These are phyloP conservation scores for Casuarina glauca DNA, from an alignment of 306 rosid genomes.

Conservation along the genomic window DNA sequence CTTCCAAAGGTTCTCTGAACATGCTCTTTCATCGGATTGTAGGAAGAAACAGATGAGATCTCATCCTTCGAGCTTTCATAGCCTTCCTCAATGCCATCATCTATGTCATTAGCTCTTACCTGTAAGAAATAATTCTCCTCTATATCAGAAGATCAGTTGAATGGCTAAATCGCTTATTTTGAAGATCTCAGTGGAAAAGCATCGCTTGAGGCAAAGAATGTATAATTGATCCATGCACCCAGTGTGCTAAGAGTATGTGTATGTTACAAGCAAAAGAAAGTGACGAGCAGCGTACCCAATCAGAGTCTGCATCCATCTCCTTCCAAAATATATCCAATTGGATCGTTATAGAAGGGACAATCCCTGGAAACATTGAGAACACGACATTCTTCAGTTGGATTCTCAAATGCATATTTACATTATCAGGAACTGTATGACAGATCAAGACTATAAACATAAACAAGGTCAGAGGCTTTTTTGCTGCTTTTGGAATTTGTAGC, in stretches of 20 bases:
- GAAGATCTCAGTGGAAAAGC: constrained; percentile 15
- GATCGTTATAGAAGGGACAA: constrained; percentile 66
- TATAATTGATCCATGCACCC: constrained; percentile 15
- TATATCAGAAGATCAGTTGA: constrained; percentile 27
- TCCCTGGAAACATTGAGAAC: constrained; percentile 52
- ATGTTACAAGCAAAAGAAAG: constrained; percentile 34
- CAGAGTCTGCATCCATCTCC: constrained; percentile 86
- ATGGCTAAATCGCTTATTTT: neutral
- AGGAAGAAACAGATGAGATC: constrained; percentile 91
- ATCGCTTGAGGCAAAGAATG: constrained; percentile 16
- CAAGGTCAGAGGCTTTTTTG: constrained; percentile 3
- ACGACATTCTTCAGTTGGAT: constrained; percentile 25
- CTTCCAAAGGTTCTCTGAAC: constrained; percentile 76
- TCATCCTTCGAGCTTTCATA: constrained; percentile 97
- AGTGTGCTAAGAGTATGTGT: neutral
- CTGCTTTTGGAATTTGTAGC: constrained; percentile 7
- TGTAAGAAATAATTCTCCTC: constrained; percentile 37
- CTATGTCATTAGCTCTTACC: constrained; percentile 84
- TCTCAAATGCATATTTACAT: constrained; percentile 8
- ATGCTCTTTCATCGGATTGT: constrained; percentile 69
- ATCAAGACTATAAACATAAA: neutral
- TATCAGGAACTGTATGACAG: neutral
- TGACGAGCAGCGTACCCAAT: constrained; percentile 80
- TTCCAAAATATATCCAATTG: constrained; percentile 95
- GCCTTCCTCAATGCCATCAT: constrained; percentile 82